Evolutionary conservation across 139 green algal genomes (phyloP), one percentile per base, ranked within the genome.

Genomic region (Haematococcus lacustris): DNA sequence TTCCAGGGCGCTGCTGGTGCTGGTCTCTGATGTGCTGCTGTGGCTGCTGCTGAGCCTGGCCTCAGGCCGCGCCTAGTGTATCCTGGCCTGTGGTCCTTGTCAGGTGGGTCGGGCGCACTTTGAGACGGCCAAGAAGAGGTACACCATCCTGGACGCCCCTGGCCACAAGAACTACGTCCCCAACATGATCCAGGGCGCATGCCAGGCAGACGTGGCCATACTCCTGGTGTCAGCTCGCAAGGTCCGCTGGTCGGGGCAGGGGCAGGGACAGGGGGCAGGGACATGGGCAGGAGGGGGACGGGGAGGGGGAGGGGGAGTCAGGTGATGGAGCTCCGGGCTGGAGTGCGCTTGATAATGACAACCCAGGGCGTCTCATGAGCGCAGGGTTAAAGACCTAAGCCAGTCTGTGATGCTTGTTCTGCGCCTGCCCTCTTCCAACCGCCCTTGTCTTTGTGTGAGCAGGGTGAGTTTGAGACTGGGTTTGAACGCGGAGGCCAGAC

Each of bases 161-260:
- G 96, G 96, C 0, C 96, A 99, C 88, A 94, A 97, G 76, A 96
- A 97, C 77, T 99, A 97, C 68, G 94, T 98, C 47, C 94, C 95
- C 73, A 98, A 97, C 86, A 97, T 98, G 90, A 99, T 99, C 76
- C 91, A 67, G 33, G 61, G 79, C 21, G 79, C 79, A 21, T 80
- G 75, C 63, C 90, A 95, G 76, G 91, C 91, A 4, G 93, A 97
- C 79, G 85, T 94, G 35, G 92, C 89, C 35, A 91, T 97, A 68
- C 87, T 97, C 38, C 85, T 97, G 63, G 93, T 97, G 59, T 91
- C 92, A 2, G 88, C 88, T 3, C 90, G 95, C 67, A 96, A 96
- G 87, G 89, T 87, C 65, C 2, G 66, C 5, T 2, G 59, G 43
- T 2, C 33, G 30, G 17, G 39, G 23, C 3, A n/a, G 30, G 51